Conservation (phyloP, 768 basidiomycete genomes). For the Termitomyces sp. region DNA sequence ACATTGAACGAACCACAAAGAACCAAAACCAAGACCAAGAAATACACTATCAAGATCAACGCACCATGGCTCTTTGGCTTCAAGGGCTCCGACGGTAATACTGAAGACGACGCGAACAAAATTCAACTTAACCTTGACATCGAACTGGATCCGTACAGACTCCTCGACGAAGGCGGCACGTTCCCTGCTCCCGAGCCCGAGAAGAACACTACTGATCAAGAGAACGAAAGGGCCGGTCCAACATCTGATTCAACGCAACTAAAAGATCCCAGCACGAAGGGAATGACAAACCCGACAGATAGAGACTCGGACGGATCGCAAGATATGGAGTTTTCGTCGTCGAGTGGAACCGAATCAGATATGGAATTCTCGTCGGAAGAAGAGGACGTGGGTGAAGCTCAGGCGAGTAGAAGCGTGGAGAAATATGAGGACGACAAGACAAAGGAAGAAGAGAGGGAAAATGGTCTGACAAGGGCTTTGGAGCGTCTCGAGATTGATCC, state of each 20-base stretch:
- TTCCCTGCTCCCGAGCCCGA: constrained; percentile 1
- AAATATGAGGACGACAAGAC: background rate
- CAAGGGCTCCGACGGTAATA: background rate
- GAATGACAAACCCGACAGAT: background rate
- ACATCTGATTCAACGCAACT: background rate
- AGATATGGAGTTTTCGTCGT: constrained; percentile 8
- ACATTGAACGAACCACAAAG: background rate
- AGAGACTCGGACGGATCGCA: constrained; percentile 4
- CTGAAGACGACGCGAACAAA: background rate
- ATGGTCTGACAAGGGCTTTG: background rate
- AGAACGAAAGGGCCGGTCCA: background rate
- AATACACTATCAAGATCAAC: constrained; percentile 6
- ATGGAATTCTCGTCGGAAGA: constrained; percentile 4
- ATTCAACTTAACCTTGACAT: background rate
- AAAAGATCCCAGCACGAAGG: background rate
- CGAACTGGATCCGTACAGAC: constrained; percentile 5
- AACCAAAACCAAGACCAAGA: background rate
- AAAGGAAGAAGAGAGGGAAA: background rate
- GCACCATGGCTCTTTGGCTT: constrained; percentile 1
- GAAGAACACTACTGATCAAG: background rate
- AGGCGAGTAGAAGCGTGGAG: too few species aligned
- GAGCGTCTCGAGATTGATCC: background rate
- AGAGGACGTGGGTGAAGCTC: background rate
- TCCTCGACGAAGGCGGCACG: constrained; percentile 4
- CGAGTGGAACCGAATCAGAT: constrained; percentile 1